Percentiles rank a stretch among this genome's conserved stretches.
These are phyloP conservation scores for Cucurbita pepo DNA, from an alignment of 306 rosid genomes.

Conservation along the genomic window DNA sequence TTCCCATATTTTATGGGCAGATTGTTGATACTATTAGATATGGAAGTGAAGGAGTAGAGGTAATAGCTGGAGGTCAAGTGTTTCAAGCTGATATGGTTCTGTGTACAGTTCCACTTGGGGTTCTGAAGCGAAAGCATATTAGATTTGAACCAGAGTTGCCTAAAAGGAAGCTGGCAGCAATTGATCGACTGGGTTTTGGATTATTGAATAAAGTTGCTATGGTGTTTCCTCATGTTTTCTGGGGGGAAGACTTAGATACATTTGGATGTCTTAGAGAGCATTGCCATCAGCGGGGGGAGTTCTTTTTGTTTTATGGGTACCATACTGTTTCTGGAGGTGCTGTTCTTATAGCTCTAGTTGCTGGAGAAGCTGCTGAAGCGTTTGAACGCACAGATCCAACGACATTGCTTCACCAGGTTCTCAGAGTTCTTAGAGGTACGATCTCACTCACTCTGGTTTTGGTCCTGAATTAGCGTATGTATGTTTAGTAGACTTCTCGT, in stretches of 20 bases:
- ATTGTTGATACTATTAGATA: constrained; percentile 44
- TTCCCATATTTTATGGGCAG: constrained; percentile 70
- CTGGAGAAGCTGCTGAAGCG: constrained; percentile 89
- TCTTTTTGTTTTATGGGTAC: constrained; percentile 73
- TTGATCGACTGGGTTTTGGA: constrained; percentile 87
- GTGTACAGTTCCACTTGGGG: constrained; percentile 94
- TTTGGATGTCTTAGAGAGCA: constrained; percentile 78
- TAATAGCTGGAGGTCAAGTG: constrained; percentile 54
- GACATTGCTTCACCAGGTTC: constrained; percentile 48
- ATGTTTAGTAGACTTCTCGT: neutral
- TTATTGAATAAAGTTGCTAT: constrained; percentile 84
- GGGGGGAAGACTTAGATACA: constrained; percentile 93
- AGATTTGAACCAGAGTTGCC: constrained; percentile 74
- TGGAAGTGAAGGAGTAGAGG: constrained; percentile 61
- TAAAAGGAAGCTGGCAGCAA: constrained; percentile 56
- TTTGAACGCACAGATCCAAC: constrained; percentile 72
- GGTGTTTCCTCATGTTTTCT: constrained; percentile 81
- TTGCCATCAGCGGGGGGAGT: constrained; percentile 66
- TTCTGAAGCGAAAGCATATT: constrained; percentile 49
- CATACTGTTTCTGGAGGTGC: constrained; percentile 96
- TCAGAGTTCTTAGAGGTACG: constrained; percentile 63
- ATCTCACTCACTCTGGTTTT: neutral
- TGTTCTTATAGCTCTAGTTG: constrained; percentile 71
- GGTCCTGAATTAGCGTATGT: neutral
- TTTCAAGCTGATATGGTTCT: constrained; percentile 61